Conservation (phyloP, 2,329 filamentous ascomycete species). For the Aureobasidium melanogenum region DNA sequence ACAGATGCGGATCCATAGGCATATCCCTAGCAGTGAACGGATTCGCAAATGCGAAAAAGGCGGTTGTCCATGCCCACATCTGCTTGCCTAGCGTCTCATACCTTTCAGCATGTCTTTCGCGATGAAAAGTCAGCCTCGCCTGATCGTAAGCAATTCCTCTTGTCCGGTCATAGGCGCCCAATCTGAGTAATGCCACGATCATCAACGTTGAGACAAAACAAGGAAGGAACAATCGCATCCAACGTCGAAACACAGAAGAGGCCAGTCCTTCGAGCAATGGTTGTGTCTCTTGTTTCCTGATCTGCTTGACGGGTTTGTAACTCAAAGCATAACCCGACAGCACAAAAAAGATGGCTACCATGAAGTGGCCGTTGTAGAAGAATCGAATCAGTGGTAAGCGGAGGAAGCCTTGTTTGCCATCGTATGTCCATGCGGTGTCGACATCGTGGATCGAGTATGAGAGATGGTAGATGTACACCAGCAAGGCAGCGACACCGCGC, state of each 20-base stretch:
- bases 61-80: constrained; percentile 23
- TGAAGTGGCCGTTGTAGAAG: constrained; percentile 45
- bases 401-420: constrained; percentile 19
- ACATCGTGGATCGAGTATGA: constrained; percentile 6
- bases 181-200: neutral
- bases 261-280: constrained; percentile 18
- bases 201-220: constrained; percentile 15
- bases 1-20: constrained; percentile 42
- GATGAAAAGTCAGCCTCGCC: neutral
- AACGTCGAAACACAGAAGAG: constrained; percentile 16
- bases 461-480: constrained; percentile 18
- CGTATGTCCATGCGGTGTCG: constrained; percentile 11
- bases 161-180: constrained; percentile 7
- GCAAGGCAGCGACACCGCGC: constrained; percentile 17
- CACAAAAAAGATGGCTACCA: constrained; percentile 54
- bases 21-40: neutral
- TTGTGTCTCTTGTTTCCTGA: constrained; percentile 16
- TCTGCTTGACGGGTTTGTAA: constrained; percentile 25
- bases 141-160: neutral
- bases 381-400: constrained; percentile 47
- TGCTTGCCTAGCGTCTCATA: constrained; percentile 10
- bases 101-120: constrained; percentile 9
- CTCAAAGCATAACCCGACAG: constrained; percentile 54
- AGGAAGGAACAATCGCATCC: constrained; percentile 16
- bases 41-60: constrained; percentile 25